phyloP scores from a whole-genome alignment of 495 filamentous ascomycete species.

The Tuber aestivum region DNA sequence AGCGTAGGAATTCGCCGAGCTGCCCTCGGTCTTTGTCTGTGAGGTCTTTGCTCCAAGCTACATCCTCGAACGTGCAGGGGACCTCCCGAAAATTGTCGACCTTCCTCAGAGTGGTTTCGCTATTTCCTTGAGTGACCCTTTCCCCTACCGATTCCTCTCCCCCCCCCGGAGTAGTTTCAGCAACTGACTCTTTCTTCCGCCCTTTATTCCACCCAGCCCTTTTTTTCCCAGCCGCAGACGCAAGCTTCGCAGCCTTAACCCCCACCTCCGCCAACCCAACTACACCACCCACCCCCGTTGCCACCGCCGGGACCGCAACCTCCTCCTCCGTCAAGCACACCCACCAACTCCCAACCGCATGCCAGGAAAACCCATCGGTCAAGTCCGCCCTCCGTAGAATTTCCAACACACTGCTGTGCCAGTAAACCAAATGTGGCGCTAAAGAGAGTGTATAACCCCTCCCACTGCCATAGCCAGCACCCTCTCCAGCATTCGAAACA shows the following conservation, averaged over 20 bases:
- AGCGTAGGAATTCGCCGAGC: conserved; percentile 39
- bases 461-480: not conserved
- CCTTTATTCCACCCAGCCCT: conserved; percentile 41
- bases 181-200: conserved; percentile 18
- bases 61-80: conserved; percentile 39
- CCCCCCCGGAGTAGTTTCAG: conserved; percentile 3
- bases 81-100: conserved; percentile 61
- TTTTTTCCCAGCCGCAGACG: conserved; percentile 16
- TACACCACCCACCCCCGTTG: conserved; percentile 20
- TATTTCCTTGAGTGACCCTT: not conserved
- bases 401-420: conserved; percentile 66
- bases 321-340: conserved; percentile 51
- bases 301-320: conserved; percentile 29
- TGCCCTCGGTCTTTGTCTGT: conserved; percentile 34
- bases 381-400: conserved; percentile 80
- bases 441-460: conserved; percentile 68
- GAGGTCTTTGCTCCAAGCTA: conserved; percentile 37
- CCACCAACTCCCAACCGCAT: conserved; percentile 92
- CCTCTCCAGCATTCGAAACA: not conserved
- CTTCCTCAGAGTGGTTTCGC: conserved; percentile 50
- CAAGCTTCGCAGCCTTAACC: conserved; percentile 28
- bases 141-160: not conserved
- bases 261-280: conserved; percentile 21
- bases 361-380: conserved; percentile 83
- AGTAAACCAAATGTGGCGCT: conserved; percentile 80